These are phyloP conservation scores for Cyberlindnera mycetangii DNA, from an alignment of 805 yeast genomes.

Conservation along the genomic window DNA sequence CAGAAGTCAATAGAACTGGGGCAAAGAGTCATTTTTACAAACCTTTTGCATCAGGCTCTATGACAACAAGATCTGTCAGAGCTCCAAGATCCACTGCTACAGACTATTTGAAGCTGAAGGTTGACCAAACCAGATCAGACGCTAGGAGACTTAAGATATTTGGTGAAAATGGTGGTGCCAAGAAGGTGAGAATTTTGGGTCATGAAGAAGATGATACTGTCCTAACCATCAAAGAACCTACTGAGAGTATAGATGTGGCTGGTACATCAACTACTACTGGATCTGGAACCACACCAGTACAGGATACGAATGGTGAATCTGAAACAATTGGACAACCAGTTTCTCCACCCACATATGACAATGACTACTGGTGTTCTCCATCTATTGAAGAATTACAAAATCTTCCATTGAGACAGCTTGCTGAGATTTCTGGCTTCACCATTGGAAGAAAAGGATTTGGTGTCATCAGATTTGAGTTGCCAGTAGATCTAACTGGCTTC, in stretches of 20 bases:
- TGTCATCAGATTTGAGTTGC: slow-evolving; percentile 58
- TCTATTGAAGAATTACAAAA: slow-evolving; percentile 46
- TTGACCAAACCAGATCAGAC: slow-evolving; percentile 41
- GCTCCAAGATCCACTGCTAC: slow-evolving; percentile 20
- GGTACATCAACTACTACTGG: neutral
- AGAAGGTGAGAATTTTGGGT: slow-evolving; percentile 28
- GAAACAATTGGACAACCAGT: slow-evolving; percentile 9
- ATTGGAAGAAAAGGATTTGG: slow-evolving; percentile 70
- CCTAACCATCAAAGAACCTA: slow-evolving; percentile 1
- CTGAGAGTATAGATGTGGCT: neutral
- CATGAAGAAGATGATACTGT: slow-evolving; percentile 15
- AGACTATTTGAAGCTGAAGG: slow-evolving; percentile 32
- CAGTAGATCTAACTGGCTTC: slow-evolving; percentile 65
- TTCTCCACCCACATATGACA: neutral
- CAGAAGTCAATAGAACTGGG: slow-evolving; percentile 3
- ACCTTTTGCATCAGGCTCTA: slow-evolving; percentile 13
- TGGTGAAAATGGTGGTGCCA: slow-evolving; percentile 28
- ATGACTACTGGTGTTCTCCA: slow-evolving; percentile 74
- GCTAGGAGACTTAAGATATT: slow-evolving; percentile 40
- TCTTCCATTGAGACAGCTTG: slow-evolving; percentile 44
- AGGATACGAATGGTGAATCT: neutral
- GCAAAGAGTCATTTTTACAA: slow-evolving; percentile 5
- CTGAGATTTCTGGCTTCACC: slow-evolving; percentile 58
- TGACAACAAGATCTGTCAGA: slow-evolving; percentile 28
- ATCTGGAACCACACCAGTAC: neutral